Evolutionary conservation across 2,329 filamentous ascomycete genomes (phyloP), one percentile per base, ranked within the genome.

Genomic region (Xylaria sp.): DNA sequence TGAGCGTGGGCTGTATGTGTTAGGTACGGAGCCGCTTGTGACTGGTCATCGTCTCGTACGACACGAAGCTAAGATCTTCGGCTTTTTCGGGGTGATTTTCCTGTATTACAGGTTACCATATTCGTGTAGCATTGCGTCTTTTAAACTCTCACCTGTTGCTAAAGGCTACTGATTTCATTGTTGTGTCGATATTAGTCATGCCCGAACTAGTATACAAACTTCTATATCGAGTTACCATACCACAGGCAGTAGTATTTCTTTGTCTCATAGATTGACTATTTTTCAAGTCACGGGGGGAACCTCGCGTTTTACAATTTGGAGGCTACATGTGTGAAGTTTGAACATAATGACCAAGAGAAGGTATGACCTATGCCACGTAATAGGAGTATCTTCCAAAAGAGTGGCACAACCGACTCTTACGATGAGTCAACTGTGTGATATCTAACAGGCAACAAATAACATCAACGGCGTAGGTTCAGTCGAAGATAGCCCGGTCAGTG

Each of bases 331-430:
- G 10, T 44, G 16, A 44, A 29, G 25, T 5, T 44, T 58, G 21
- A 55, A 63, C 21, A 44, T 5, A 3, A 37, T 55, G 51, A 48
- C 60, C 48, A 18, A 55, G 10, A 40, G n/a, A n/a, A n/a, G n/a
- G 10, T 32, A 23, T 47, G n/a, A 55, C 25, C 13, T 47, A 55
- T 9, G 37, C 16, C 27, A 55, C 27, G 27, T 27, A 51, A 63
- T 37, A 13, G 42, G 35, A 58, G 29, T 50, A 2, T 16, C 18
- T 9, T 50, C 23, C 6, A 29, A 44, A 18, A 16, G 9, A 23
- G 23, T 58, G 4, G 9, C 37, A 44, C 37, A 44, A 37, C 51
- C 23, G 29, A 37, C 29, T 55, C n/a, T 40, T 25, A 21, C 53
- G 2, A 10, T 13, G n/a, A 40, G 32, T 32, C 21, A 16, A 55